Evolutionary conservation across 1,284 basidiomycete genomes (phyloP).

Genomic region (Mycena sp.): DNA sequence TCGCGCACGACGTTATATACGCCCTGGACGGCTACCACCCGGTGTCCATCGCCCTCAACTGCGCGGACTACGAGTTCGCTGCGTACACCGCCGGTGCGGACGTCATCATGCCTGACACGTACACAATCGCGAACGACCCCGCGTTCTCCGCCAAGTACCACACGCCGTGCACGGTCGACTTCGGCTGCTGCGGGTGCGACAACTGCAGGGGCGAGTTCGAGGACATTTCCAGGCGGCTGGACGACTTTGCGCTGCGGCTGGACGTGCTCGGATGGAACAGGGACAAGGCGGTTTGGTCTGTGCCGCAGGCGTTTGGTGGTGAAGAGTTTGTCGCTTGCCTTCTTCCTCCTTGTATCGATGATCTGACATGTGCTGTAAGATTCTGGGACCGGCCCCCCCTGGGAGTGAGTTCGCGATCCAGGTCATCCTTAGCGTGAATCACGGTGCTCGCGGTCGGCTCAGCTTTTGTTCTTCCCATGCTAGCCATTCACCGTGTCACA

Average conservation of each 20-base stretch:
- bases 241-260: constrained; percentile 66
- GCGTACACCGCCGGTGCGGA: constrained; percentile 69
- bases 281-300: constrained; percentile 71
- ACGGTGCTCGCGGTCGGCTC: constrained; percentile 65
- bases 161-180: constrained; percentile 62
- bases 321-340: constrained; percentile 12
- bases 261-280: constrained; percentile 65
- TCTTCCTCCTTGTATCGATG: background rate
- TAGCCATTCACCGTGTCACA: constrained; percentile 30
- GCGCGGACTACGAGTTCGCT: constrained; percentile 73
- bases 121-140: constrained; percentile 70
- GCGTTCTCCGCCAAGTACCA: constrained; percentile 27
- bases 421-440: constrained; percentile 72
- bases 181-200: constrained; percentile 77
- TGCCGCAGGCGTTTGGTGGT: constrained; percentile 78
- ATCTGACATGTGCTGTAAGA: constrained; percentile 41
- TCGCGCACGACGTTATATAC: constrained; percentile 69
- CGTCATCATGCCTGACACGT: constrained; percentile 60
- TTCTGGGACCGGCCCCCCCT: constrained; percentile 73
- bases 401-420: constrained; percentile 75
- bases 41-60: constrained; percentile 78
- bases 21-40: constrained; percentile 80
- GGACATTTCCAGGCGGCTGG: constrained; percentile 72
- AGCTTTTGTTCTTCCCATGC: background rate
- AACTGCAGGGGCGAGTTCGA: constrained; percentile 63